Evolutionary conservation across 306 rosid genomes (phyloP).

Genomic region (Senna siamea): DNA sequence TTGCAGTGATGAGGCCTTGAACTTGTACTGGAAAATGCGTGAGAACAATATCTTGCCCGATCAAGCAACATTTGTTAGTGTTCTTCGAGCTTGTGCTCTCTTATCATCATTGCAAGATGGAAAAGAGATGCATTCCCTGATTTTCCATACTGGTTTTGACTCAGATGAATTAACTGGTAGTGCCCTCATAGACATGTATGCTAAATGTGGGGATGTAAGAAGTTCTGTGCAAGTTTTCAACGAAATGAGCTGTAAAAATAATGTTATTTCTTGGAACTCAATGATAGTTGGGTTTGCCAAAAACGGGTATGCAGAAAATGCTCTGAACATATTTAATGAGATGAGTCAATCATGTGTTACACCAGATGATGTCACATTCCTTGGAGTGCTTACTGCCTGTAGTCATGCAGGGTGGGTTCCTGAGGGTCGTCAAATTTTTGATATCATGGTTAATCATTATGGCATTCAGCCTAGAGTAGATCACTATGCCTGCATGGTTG

Average conservation of each 20-base stretch:
- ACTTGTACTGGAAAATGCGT: conserved; percentile 62
- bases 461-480: conserved; percentile 60
- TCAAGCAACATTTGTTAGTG: conserved; percentile 84
- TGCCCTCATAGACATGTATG: conserved; percentile 86
- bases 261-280: conserved; percentile 83
- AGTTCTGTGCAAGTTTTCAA: conserved; percentile 64
- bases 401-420: conserved; percentile 80
- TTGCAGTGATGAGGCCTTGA: conserved; percentile 58
- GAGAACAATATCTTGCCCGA: conserved; percentile 61
- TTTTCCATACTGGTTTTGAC: conserved; percentile 72
- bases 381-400: conserved; percentile 85
- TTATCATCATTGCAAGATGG: conserved; percentile 66
- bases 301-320: conserved; percentile 71
- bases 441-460: conserved; percentile 53
- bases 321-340: conserved; percentile 60
- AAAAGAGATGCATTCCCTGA: conserved; percentile 63
- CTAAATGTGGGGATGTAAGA: conserved; percentile 76
- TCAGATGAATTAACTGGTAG: conserved; percentile 72
- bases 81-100: conserved; percentile 71
- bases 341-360: conserved; percentile 50
- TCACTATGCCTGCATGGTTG: conserved; percentile 78
- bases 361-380: conserved; percentile 84
- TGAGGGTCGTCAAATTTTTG: conserved; percentile 64
- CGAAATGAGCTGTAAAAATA: conserved; percentile 60
- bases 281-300: conserved; percentile 87